Conservation (phyloP, 345 rosid species). For the Boechera divaricarpa region DNA sequence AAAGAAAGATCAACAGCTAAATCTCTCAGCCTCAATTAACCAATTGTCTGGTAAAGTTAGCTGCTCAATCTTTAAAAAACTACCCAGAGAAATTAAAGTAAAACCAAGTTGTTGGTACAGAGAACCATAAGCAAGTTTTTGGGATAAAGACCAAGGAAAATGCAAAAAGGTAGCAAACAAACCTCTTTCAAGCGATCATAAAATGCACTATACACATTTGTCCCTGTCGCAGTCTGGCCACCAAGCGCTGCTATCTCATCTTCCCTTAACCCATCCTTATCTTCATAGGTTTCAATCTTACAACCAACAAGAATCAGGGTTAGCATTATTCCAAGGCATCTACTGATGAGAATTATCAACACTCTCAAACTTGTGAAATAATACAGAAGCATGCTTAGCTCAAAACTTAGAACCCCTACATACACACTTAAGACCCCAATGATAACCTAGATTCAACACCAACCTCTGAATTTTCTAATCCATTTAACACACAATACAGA, state of each 20-base stretch:
- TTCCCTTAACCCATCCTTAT: conserved; percentile 83
- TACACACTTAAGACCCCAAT: conserved; percentile 2
- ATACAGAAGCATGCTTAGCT: conserved; percentile 20
- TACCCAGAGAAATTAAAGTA: not conserved
- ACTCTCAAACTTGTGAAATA: not conserved
- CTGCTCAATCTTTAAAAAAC: not conserved
- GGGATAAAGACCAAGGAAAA: not conserved
- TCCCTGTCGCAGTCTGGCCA: conserved; percentile 77
- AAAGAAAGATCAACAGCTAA: conserved; percentile 19
- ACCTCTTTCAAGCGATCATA: conserved; percentile 98
- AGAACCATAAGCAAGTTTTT: not conserved
- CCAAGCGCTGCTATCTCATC: conserved; percentile 97
- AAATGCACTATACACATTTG: conserved; percentile 78
- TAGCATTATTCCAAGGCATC: conserved; percentile 24
- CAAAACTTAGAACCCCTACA: conserved; percentile 6
- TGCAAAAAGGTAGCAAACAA: not conserved
- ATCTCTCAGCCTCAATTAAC: not conserved
- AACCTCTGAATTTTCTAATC: not conserved
- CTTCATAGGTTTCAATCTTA: conserved; percentile 86
- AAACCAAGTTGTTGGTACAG: not conserved
- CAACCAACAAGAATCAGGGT: conserved; percentile 1
- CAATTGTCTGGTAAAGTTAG: not conserved
- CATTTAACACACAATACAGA: not conserved
- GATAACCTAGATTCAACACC: conserved; percentile 5
- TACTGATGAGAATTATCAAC: not conserved